Evolutionary conservation across 495 filamentous ascomycete species (phyloP).

Genomic region (Annulohypoxylon stygium): DNA sequence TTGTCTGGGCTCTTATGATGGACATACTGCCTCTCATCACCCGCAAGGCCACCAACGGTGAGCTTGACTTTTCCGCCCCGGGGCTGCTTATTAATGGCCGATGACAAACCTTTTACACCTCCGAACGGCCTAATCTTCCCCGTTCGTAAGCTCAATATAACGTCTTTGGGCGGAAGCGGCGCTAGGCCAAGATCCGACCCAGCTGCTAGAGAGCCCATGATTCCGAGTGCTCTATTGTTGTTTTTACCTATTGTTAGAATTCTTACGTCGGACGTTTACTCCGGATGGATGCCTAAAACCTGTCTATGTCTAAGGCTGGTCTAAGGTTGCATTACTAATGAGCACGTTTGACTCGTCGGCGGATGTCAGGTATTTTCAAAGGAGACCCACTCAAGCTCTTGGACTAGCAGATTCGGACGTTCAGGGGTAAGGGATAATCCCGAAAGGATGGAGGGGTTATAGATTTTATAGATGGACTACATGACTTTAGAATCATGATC

Average conservation of each 20-base stretch:
- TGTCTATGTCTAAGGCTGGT: not conserved
- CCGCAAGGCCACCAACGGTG: slow-evolving; percentile 51
- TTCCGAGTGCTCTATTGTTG: not conserved
- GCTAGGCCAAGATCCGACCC: slow-evolving; percentile 75
- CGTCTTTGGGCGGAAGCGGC: slow-evolving; percentile 66
- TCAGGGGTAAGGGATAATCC: slow-evolving; percentile 13
- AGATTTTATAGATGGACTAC: not conserved
- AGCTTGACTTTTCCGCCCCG: slow-evolving; percentile 50
- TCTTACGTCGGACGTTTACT: not conserved
- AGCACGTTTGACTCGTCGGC: slow-evolving; percentile 26
- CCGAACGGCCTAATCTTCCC: slow-evolving; percentile 56
- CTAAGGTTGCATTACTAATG: slow-evolving; percentile 4
- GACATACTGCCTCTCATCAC: slow-evolving; percentile 59
- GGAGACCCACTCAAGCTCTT: slow-evolving; percentile 9
- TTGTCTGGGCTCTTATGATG: slow-evolving; percentile 59
- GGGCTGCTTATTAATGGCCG: slow-evolving; percentile 61
- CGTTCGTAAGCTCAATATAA: slow-evolving; percentile 56
- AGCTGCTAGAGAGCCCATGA: slow-evolving; percentile 63
- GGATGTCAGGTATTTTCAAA: slow-evolving; percentile 23
- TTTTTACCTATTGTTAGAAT: not conserved
- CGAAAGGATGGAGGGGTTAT: slow-evolving; percentile 24
- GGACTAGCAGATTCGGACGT: slow-evolving; percentile 12
- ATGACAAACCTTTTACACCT: slow-evolving; percentile 47
- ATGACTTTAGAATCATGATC: not conserved
- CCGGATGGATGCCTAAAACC: not conserved